Conservation (phyloP, 495 filamentous ascomycete species). For the Aspergillus nanangensis region DNA sequence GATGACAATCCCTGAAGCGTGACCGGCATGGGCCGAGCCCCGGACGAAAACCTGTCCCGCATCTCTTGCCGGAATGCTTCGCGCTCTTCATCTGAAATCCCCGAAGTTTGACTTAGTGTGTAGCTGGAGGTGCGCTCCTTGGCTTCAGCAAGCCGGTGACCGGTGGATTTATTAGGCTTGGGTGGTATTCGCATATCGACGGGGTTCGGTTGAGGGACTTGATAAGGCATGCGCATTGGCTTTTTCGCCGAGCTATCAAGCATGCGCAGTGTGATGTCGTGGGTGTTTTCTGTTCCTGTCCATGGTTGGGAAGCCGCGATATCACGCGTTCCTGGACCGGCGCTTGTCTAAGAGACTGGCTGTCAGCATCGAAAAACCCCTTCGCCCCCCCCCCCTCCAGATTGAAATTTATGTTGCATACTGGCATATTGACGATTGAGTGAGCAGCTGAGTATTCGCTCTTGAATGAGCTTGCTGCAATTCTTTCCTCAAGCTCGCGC, state of each 20-base stretch:
- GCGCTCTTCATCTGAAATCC: conserved; percentile 63
- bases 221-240: conserved; percentile 53
- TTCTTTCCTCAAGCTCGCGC: conserved; percentile 63
- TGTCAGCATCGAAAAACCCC: background rate
- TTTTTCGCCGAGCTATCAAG: conserved; percentile 66
- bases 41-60: conserved; percentile 72
- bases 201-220: conserved; percentile 44
- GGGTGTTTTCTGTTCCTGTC: conserved; percentile 68
- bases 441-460: conserved; percentile 67
- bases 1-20: conserved; percentile 74
- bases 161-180: conserved; percentile 39
- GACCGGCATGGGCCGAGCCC: conserved; percentile 69
- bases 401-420: conserved; percentile 21
- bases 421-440: conserved; percentile 59
- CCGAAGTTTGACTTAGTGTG: conserved; percentile 52
- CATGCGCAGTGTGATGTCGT: conserved; percentile 84
- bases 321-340: conserved; percentile 68
- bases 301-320: conserved; percentile 70
- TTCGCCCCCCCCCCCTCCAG: too few species aligned
- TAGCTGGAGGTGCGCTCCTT: conserved; percentile 76
- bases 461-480: conserved; percentile 66
- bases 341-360: conserved; percentile 40
- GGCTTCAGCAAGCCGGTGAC: conserved; percentile 66
- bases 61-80: conserved; percentile 66
- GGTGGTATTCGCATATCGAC: conserved; percentile 59